These are phyloP conservation scores for Kwoniella shandongensis DNA, from an alignment of 768 basidiomycete species.

Conservation along the genomic window DNA sequence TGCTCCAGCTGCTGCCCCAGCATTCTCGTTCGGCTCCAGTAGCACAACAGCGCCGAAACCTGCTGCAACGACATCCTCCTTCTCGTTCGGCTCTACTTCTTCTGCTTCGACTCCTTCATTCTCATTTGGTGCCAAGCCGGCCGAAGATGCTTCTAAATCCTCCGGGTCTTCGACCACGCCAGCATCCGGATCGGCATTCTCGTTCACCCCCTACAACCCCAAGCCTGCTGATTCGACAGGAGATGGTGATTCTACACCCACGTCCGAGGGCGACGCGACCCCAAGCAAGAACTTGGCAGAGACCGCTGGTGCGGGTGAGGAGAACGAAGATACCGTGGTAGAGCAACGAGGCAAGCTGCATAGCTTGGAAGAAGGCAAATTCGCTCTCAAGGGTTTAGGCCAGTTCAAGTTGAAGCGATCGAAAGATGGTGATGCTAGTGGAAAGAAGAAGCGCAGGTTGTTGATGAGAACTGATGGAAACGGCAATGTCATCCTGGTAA, in stretches of 20 bases:
- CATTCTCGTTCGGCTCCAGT: slow-evolving; percentile 23
- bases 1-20: neutral
- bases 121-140: slow-evolving; percentile 28
- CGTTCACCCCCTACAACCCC: slow-evolving; percentile 12
- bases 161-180: neutral
- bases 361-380: slow-evolving; percentile 24
- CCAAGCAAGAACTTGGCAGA: slow-evolving; percentile 39
- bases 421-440: slow-evolving; percentile 21
- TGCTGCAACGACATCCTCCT: slow-evolving; percentile 5
- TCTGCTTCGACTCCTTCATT: slow-evolving; percentile 17
- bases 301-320: slow-evolving; percentile 39
- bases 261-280: slow-evolving; percentile 12
- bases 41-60: slow-evolving; percentile 11
- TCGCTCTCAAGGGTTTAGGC: slow-evolving; percentile 29
- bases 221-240: slow-evolving; percentile 10
- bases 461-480: slow-evolving; percentile 39
- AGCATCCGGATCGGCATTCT: slow-evolving; percentile 10
- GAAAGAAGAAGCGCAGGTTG: slow-evolving; percentile 35
- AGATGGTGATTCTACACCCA: slow-evolving; percentile 17
- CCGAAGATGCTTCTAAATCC: neutral
- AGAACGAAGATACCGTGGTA: slow-evolving; percentile 41
- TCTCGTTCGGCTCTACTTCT: slow-evolving; percentile 9
- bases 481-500: slow-evolving; percentile 40
- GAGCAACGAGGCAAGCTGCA: slow-evolving; percentile 39
- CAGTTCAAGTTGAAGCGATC: slow-evolving; percentile 35